Evolutionary conservation across 352 stramenopile species (phyloP).

Genomic region (Phytophthora hibernalis): DNA sequence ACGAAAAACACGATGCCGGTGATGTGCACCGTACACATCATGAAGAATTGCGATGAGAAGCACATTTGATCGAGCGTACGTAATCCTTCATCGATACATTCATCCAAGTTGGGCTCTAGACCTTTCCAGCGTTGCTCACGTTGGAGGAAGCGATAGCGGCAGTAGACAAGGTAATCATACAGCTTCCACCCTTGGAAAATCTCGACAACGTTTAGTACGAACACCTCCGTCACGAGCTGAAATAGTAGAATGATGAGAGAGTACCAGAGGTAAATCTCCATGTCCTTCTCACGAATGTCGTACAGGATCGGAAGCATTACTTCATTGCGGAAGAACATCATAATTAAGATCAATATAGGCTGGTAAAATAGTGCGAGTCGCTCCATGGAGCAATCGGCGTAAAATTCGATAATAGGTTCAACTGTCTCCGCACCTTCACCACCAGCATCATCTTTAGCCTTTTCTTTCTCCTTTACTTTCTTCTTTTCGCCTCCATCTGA

Average conservation of each 20-base stretch:
- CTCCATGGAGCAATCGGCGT: conserved; percentile 92
- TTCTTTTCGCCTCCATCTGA: conserved; percentile 23
- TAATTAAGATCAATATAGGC: conserved; percentile 94
- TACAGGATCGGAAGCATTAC: conserved; percentile 94
- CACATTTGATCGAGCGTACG: conserved; percentile 97
- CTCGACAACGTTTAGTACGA: conserved; percentile 96
- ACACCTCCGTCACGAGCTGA: conserved; percentile 94
- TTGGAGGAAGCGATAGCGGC: conserved; percentile 95
- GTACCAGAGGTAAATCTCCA: conserved; percentile 98
- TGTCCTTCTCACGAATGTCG: conserved; percentile 97
- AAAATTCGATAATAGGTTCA: conserved; percentile 97
- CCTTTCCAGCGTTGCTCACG: conserved; percentile 97
- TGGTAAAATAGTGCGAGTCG: conserved; percentile 94
- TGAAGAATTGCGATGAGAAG: conserved; percentile 98
- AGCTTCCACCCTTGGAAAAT: conserved; percentile 98
- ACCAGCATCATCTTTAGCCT: conserved; percentile 48
- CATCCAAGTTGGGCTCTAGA: conserved; percentile 95
- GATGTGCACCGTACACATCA: conserved; percentile 95
- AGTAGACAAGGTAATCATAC: conserved; percentile 98
- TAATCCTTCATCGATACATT: conserved; percentile 97
- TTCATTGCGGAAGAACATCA: conserved; percentile 96
- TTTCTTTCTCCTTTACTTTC: conserved; percentile 43
- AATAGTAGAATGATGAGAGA: conserved; percentile 96
- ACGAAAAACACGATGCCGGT: conserved; percentile 96
- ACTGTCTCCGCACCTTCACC: conserved; percentile 91